A percentile compares a stretch with the other conserved stretches of the same genome.
These are phyloP conservation scores for Lachnellula subtilissima DNA, from an alignment of 2,329 filamentous ascomycete genomes.

Conservation along the genomic window DNA sequence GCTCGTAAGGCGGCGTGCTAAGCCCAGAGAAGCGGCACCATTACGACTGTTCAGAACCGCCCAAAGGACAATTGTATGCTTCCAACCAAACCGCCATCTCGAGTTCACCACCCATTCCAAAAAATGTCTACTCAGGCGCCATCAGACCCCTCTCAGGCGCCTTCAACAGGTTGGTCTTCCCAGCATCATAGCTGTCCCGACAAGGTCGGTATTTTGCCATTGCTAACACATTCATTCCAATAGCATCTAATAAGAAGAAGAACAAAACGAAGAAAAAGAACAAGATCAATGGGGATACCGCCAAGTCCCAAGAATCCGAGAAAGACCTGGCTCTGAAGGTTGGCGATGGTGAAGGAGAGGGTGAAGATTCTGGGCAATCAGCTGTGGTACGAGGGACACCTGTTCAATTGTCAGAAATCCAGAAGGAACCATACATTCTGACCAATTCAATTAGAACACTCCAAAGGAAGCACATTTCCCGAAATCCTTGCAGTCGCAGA, in stretches of 20 bases:
- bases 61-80: background rate
- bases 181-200: background rate
- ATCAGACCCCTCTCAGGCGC: constrained; percentile 26
- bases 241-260: constrained; percentile 45
- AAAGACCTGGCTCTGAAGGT: constrained; percentile 36
- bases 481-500: constrained; percentile 17
- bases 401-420: constrained; percentile 24
- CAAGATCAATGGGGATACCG: constrained; percentile 34
- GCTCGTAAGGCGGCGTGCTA: background rate
- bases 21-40: background rate
- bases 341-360: constrained; percentile 36
- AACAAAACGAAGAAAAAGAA: constrained; percentile 52
- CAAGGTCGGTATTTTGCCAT: constrained; percentile 7
- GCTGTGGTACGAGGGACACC: constrained; percentile 33
- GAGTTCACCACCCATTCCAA: background rate
- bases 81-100: background rate
- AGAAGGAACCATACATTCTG: constrained; percentile 19
- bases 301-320: constrained; percentile 27
- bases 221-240: constrained; percentile 25
- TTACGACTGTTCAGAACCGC: background rate
- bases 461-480: constrained; percentile 24
- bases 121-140: constrained; percentile 31
- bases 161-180: constrained; percentile 28
- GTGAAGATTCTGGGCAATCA: constrained; percentile 36
- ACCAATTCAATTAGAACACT: constrained; percentile 25